phyloP scores from a whole-genome alignment of 768 basidiomycete species.

The Gautieria morchelliformis region DNA sequence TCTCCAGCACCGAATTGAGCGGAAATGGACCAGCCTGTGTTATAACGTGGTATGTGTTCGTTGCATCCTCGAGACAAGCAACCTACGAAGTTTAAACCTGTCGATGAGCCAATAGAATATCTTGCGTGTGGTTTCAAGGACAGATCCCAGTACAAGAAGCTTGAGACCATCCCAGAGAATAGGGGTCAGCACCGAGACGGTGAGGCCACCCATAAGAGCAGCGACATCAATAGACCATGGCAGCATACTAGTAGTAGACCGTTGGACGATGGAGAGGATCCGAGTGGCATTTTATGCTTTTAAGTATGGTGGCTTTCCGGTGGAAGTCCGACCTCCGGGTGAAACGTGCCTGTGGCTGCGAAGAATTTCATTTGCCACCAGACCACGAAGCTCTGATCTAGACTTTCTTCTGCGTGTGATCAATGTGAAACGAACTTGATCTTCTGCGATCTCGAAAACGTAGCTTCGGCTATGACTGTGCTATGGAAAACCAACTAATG shows the following conservation, averaged over 20 bases:
- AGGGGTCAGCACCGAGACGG: not conserved
- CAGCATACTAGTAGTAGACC: not conserved
- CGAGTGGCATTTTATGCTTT: not conserved
- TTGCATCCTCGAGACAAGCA: not conserved
- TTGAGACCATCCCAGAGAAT: conserved; percentile 9
- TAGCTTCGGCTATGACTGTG: too few species aligned
- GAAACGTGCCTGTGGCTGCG: too few species aligned
- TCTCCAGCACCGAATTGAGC: conserved; percentile 37
- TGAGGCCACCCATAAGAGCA: not conserved
- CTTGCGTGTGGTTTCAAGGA: conserved; percentile 14
- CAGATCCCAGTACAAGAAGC: conserved; percentile 13
- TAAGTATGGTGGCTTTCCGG: too few species aligned
- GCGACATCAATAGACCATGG: not conserved
- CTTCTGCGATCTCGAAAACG: too few species aligned
- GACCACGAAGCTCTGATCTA: too few species aligned
- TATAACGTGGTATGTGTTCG: not conserved
- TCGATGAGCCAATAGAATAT: conserved; percentile 9
- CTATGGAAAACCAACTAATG: too few species aligned
- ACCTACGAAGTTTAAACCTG: conserved; percentile 9
- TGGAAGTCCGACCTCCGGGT: too few species aligned
- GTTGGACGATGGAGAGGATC: not conserved
- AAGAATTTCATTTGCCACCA: too few species aligned
- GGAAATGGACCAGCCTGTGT: conserved; percentile 33
- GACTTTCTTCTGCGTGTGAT: too few species aligned
- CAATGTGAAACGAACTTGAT: too few species aligned